phyloP scores from a whole-genome alignment of 345 rosid genomes.

The Heritiera fomes region DNA sequence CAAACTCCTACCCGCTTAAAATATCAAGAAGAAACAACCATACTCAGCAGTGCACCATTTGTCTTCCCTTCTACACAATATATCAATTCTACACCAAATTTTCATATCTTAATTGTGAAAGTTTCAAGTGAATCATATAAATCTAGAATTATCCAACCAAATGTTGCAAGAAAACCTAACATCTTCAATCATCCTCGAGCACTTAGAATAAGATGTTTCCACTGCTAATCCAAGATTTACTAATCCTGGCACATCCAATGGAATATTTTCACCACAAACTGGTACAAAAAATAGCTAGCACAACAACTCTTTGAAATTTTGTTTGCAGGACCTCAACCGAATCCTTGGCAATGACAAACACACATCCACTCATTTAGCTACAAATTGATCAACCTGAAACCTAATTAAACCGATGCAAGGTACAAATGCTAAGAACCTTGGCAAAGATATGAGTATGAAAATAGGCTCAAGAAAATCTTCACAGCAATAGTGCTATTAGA shows the following conservation, averaged over 20 bases:
- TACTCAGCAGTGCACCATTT: not conserved
- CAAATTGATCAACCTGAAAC: slow-evolving; percentile 1
- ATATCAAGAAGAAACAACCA: not conserved
- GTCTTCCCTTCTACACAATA: not conserved
- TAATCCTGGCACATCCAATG: slow-evolving; percentile 1
- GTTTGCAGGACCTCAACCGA: not conserved
- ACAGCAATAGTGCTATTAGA: not conserved
- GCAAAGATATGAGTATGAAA: slow-evolving; percentile 1
- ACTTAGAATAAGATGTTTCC: not conserved
- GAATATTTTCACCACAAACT: not conserved
- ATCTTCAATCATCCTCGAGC: slow-evolving; percentile 15
- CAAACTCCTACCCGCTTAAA: not conserved
- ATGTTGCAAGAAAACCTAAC: not conserved
- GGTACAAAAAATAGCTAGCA: not conserved
- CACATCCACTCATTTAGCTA: not conserved
- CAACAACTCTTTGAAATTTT: not conserved
- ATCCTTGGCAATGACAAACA: slow-evolving; percentile 10
- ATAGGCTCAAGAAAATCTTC: slow-evolving; percentile 7
- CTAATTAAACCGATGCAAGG: slow-evolving; percentile 2
- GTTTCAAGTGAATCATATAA: not conserved
- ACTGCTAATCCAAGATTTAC: slow-evolving; percentile 1
- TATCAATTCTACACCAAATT: not conserved
- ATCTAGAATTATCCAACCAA: slow-evolving; percentile 15
- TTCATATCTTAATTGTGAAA: slow-evolving; percentile 10
- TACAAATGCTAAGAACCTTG: slow-evolving; percentile 3